phyloP scores from a whole-genome alignment of 192 early-diverging fungal genomes.

The Haplosporangium gracile region DNA sequence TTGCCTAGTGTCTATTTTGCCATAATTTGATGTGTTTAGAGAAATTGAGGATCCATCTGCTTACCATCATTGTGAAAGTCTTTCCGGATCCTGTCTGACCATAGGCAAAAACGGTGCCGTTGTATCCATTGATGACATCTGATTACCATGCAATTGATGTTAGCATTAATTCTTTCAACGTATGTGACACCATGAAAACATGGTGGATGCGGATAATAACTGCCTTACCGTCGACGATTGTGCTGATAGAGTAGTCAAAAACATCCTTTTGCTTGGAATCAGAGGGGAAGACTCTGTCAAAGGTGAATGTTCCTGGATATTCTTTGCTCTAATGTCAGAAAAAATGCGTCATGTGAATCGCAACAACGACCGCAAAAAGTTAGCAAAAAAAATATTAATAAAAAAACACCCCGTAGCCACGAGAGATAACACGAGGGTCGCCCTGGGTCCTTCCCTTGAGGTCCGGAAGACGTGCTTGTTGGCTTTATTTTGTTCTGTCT shows the following conservation, averaged over 20 bases:
- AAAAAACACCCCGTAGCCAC: background rate
- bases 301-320: slow-evolving; percentile 85
- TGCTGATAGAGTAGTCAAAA: slow-evolving; percentile 92
- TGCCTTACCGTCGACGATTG: slow-evolving; percentile 90
- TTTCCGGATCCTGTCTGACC: slow-evolving; percentile 99
- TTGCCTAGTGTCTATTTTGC: background rate
- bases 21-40: background rate
- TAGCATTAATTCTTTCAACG: background rate
- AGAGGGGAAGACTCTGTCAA: slow-evolving; percentile 93
- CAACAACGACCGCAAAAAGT: background rate
- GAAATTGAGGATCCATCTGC: background rate
- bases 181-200: background rate
- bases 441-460: background rate
- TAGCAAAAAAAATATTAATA: no score
- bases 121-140: slow-evolving; percentile 97
- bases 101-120: slow-evolving; percentile 99
- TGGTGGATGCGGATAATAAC: background rate
- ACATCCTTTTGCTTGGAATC: slow-evolving; percentile 86
- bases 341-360: background rate
- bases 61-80: slow-evolving; percentile 95
- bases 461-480: background rate
- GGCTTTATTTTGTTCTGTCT: background rate
- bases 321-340: slow-evolving; percentile 61
- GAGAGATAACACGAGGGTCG: background rate
- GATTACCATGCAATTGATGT: slow-evolving; percentile 2